These are phyloP conservation scores for Heracleum sosnowskyi DNA, from an alignment of 129 eudicot species.

Conservation along the genomic window DNA sequence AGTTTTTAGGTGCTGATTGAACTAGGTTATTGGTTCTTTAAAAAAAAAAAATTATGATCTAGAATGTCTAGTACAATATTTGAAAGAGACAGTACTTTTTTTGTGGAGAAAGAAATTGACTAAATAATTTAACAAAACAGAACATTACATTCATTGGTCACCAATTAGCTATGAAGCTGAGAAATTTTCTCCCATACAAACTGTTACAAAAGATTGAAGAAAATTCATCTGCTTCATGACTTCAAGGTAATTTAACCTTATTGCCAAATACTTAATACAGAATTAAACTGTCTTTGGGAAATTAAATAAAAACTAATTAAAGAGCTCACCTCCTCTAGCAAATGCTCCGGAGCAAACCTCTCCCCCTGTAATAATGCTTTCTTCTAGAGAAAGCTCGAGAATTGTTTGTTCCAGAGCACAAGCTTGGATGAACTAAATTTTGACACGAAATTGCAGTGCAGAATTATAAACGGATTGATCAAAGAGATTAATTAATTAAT, in stretches of 20 bases:
- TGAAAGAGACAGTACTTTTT: too few relatives aligned
- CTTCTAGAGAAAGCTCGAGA: slow-evolving; percentile 11
- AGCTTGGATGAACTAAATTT: slow-evolving; percentile 17
- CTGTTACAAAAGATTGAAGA: slow-evolving; percentile 28
- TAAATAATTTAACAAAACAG: not conserved
- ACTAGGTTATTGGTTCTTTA: too few relatives aligned
- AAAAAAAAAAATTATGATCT: not conserved
- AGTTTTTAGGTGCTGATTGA: too few relatives aligned
- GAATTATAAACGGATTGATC: not conserved
- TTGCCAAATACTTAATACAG: slow-evolving; percentile 8
- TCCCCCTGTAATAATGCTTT: slow-evolving; percentile 13
- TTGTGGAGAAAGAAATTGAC: not conserved
- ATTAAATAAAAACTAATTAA: not conserved
- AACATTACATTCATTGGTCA: slow-evolving; percentile 23
- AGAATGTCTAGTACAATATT: not conserved
- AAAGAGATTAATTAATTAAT: not conserved
- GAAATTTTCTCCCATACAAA: slow-evolving; percentile 60
- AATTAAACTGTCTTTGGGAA: not conserved
- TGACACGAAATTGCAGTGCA: not conserved
- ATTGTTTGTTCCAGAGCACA: slow-evolving; percentile 50
- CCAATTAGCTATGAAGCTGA: slow-evolving; percentile 53
- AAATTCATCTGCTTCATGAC: slow-evolving; percentile 83
- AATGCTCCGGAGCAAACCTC: slow-evolving; percentile 51
- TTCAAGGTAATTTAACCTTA: slow-evolving; percentile 24
- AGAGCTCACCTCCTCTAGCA: slow-evolving; percentile 18